Conservation (phyloP, 1,284 basidiomycete genomes). For the Schizophyllum commune region DNA sequence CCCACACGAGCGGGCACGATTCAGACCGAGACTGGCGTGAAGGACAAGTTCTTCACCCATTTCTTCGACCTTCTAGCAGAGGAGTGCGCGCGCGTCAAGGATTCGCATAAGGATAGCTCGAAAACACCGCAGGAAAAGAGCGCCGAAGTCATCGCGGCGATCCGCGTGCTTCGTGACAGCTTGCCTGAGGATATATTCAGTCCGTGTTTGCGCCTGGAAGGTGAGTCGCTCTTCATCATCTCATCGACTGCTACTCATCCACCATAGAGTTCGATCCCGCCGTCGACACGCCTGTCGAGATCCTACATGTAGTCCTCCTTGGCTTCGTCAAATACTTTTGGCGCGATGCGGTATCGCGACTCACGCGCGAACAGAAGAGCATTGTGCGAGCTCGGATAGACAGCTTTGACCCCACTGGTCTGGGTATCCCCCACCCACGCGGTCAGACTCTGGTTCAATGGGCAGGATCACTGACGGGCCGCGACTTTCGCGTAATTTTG, state of each 20-base stretch:
- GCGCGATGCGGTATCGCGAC: conserved; percentile 22
- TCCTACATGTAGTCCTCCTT: conserved; percentile 28
- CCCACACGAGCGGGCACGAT: conserved; percentile 6
- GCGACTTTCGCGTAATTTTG: conserved; percentile 26
- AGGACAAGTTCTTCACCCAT: conserved; percentile 20
- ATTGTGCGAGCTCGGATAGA: conserved; percentile 13
- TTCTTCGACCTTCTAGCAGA: conserved; percentile 16
- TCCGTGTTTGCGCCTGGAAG: conserved; percentile 17
- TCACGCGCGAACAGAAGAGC: conserved; percentile 10
- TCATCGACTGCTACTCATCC: background rate
- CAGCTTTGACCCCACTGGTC: conserved; percentile 20
- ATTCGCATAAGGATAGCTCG: conserved; percentile 13
- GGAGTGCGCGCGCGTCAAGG: conserved; percentile 3
- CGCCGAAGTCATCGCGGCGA: conserved; percentile 9
- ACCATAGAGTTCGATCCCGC: conserved; percentile 24
- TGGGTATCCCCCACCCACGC: conserved; percentile 19
- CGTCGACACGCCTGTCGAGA: conserved; percentile 28
- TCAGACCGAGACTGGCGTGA: conserved; percentile 19
- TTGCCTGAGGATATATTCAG: conserved; percentile 15
- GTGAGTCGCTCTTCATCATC: conserved; percentile 3
- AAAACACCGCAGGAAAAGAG: conserved; percentile 6
- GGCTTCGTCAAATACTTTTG: conserved; percentile 33
- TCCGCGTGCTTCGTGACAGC: conserved; percentile 3
- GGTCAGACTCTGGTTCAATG: conserved; percentile 27
- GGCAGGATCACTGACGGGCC: conserved; percentile 25